phyloP scores from a whole-genome alignment of 1,284 basidiomycete genomes.

The Puccinia triticina region DNA sequence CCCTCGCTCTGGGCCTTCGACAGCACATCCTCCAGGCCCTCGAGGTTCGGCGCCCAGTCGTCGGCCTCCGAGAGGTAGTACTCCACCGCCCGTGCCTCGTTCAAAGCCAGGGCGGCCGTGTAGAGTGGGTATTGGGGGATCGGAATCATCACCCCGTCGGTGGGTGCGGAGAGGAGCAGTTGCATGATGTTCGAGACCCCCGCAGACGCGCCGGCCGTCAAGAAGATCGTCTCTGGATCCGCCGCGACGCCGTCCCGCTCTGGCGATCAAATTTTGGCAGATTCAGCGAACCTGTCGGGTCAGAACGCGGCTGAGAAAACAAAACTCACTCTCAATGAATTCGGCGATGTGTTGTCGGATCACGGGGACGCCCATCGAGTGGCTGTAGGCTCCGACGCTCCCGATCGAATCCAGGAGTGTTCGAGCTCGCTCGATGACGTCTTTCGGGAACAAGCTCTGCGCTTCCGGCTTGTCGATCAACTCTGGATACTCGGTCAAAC shows the following conservation, averaged over 20 bases:
- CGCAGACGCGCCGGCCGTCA: constrained; percentile 88
- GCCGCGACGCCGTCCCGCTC: constrained; percentile 85
- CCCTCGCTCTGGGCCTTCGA: constrained; percentile 71
- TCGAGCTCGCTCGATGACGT: constrained; percentile 80
- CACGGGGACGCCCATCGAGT: constrained; percentile 86
- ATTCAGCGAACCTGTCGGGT: constrained; percentile 8
- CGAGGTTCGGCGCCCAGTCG: constrained; percentile 81
- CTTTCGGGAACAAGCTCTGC: constrained; percentile 75
- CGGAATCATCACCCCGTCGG: constrained; percentile 83
- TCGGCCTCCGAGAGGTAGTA: constrained; percentile 84
- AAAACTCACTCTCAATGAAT: constrained; percentile 76
- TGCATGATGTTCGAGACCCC: constrained; percentile 87
- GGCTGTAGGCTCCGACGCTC: constrained; percentile 91
- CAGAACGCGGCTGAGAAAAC: too few relatives aligned
- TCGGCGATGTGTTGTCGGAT: constrained; percentile 86
- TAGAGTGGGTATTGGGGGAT: constrained; percentile 98
- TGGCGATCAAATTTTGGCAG: constrained; percentile 61
- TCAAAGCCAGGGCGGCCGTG: constrained; percentile 87
- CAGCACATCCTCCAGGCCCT: constrained; percentile 70
- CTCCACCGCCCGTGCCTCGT: constrained; percentile 76
- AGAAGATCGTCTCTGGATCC: constrained; percentile 83
- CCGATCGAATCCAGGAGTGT: constrained; percentile 84
- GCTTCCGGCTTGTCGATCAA: constrained; percentile 72
- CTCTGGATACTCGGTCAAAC: constrained; percentile 87
- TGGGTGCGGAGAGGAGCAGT: constrained; percentile 70